phyloP scores from a whole-genome alignment of 1,139 yeast species.

The Candida sp. region DNA sequence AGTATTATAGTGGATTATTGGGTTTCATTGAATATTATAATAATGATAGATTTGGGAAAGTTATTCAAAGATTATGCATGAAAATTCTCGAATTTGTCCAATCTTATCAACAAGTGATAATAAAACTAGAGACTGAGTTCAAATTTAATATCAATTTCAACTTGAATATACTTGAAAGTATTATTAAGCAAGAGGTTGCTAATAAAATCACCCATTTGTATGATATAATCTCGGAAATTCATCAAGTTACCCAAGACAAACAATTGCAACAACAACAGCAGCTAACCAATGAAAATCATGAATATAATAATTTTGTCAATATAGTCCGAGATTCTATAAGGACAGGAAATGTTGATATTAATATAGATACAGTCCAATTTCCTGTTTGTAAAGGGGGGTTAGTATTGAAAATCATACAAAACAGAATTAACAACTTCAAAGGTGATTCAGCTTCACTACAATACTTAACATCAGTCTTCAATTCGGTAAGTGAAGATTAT shows the following conservation, averaged over 20 bases:
- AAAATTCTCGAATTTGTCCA: conserved; percentile 50
- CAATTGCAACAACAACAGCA: conserved; percentile 4
- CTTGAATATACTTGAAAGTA: conserved; percentile 30
- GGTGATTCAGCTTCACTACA: conserved; percentile 64
- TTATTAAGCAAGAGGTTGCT: conserved; percentile 26
- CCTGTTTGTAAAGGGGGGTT: conserved; percentile 67
- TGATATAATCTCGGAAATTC: conserved; percentile 47
- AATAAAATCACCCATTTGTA: conserved; percentile 49
- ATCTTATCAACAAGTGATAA: conserved; percentile 45
- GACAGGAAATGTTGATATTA: conserved; percentile 26
- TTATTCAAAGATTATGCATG: conserved; percentile 70
- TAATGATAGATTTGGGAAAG: conserved; percentile 57
- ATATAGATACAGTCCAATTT: conserved; percentile 45
- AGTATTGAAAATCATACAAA: conserved; percentile 60
- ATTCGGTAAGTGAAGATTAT: conserved; percentile 62
- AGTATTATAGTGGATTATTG: conserved; percentile 52
- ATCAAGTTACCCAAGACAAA: conserved; percentile 31
- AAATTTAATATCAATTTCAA: conserved; percentile 36
- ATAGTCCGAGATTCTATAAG: conserved; percentile 24
- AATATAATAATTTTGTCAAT: conserved; percentile 33
- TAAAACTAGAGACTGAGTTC: conserved; percentile 54
- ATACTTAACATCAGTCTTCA: conserved; percentile 52
- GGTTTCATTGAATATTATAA: conserved; percentile 59
- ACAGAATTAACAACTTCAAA: conserved; percentile 49
- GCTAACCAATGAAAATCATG: conserved; percentile 7